Base-by-base conservation (phyloP, 2,329 filamentous ascomycete genomes). In the Nemania abortiva region DNA sequence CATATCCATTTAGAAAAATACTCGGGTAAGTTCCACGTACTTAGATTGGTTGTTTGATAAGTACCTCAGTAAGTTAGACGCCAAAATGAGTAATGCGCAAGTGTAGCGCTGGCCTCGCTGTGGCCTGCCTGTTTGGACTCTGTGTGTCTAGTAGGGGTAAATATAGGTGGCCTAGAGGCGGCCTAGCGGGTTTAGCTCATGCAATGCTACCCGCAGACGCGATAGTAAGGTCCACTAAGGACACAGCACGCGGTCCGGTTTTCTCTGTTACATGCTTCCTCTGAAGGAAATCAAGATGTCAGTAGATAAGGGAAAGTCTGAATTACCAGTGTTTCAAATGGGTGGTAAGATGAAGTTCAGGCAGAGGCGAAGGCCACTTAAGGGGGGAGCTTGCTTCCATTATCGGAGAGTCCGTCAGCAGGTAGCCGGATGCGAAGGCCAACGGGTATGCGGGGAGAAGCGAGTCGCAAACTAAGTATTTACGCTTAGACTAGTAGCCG, bases 391-490 rank as follows among this genome's bases (percentile, higher is more conserved):
- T 42, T 39, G 6, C 29, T 29, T 42, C 58, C 58, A 61, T 52
- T 61, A 52, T 61, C 58, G 31, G 47, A 61, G 58, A 13, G 31
- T 37, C 9, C 37, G 15, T 39, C 20, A 6, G 47, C 31, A 39
- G 9, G 39, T 31, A 29, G 29, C 50, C 47, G 20, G 53, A 39
- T 5, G n/a, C 53, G 7, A 55, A 59, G 42, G 27, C 11, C 15
- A 29, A 47, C 42, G n/a, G 10, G 10, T 27, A 59, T 49, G 58
- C 22, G 58, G 58, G 42, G 57, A 31, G 31, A 50, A 37, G 57
- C 45, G 13, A 11, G 18, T 53, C 31, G 39, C 20, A 15, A 39
- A 29, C 57, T 49, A 53, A 13, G 50, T n/a, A n/a, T n/a, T n/a
- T 54, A 24, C 18, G 5, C 18, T 13, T n/a, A n/a, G n/a, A n/a